Evolutionary conservation across 2,329 filamentous ascomycete species (phyloP).

Genomic region (Fusarium decemcellulare): DNA sequence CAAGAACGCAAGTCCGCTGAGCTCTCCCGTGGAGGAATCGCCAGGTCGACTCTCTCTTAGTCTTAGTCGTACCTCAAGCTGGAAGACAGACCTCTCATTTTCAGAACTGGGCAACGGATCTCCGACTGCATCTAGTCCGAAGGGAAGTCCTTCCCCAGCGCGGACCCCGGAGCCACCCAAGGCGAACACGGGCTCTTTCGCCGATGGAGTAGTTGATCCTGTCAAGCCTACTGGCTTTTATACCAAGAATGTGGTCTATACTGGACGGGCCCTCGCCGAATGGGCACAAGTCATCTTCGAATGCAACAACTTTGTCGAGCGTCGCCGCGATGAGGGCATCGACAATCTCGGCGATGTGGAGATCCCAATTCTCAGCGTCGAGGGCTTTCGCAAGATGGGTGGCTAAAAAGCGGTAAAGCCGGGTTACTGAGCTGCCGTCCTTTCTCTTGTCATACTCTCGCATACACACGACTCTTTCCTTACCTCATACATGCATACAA

Average conservation of each 20-base stretch:
- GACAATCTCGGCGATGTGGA: conserved; percentile 77
- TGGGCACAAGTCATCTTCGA: conserved; percentile 83
- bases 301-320: conserved; percentile 85
- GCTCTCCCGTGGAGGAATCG: conserved; percentile 50
- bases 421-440: conserved; percentile 3
- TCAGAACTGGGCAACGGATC: conserved; percentile 37
- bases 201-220: conserved; percentile 56
- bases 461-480: conserved; percentile 18
- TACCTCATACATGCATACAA: conserved; percentile 11
- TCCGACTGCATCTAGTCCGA: conserved; percentile 14
- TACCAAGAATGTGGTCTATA: conserved; percentile 69
- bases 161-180: conserved; percentile 36
- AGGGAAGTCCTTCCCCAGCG: conserved; percentile 15
- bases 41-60: conserved; percentile 40
- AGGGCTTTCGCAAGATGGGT: conserved; percentile 57
- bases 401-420: conserved; percentile 41
- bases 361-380: conserved; percentile 58
- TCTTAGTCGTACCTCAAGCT: conserved; percentile 29
- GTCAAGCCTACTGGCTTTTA: conserved; percentile 62
- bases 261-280: conserved; percentile 82
- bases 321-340: conserved; percentile 81
- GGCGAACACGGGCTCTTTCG: conserved; percentile 39
- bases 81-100: conserved; percentile 39
- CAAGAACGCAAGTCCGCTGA: conserved; percentile 61
- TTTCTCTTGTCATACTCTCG: conserved; percentile 15